A percentile compares a stretch with the other conserved stretches of the same genome.
Conservation (phyloP, 768 basidiomycete genomes). For the Sporobolomyces roseus region DNA sequence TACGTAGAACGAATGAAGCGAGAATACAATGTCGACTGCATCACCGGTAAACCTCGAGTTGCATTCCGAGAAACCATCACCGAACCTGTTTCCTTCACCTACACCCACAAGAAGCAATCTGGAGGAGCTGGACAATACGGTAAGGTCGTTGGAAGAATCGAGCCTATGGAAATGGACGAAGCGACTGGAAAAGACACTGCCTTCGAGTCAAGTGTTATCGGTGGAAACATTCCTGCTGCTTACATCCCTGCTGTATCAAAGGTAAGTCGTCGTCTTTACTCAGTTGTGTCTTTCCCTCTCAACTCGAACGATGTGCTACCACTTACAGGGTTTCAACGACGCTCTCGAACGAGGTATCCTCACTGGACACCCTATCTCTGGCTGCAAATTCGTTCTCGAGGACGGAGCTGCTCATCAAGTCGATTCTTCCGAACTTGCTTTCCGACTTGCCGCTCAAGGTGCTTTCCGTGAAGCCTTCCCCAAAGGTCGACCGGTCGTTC, state of each 20-base stretch:
- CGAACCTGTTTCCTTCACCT: constrained; percentile 72
- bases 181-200: constrained; percentile 70
- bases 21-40: constrained; percentile 89
- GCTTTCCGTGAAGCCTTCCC: constrained; percentile 88
- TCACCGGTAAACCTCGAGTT: constrained; percentile 91
- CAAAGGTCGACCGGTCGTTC: constrained; percentile 69
- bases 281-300: neutral
- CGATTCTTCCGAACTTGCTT: constrained; percentile 95
- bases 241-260: constrained; percentile 94
- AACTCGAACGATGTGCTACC: neutral
- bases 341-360: constrained; percentile 85
- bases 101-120: constrained; percentile 96
- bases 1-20: constrained; percentile 99
- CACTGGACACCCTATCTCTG: constrained; percentile 79
- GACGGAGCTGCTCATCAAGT: constrained; percentile 91
- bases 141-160: constrained; percentile 82
- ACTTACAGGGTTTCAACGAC: constrained; percentile 79
- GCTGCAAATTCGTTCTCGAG: constrained; percentile 77
- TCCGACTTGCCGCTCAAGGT: constrained; percentile 81
- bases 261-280: constrained; percentile 51
- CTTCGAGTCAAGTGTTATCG: constrained; percentile 85
- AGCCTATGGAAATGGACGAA: constrained; percentile 73
- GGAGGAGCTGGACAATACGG: constrained; percentile 97
- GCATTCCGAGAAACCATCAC: constrained; percentile 95
- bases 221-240: constrained; percentile 81